Conservation (phyloP, 2,329 filamentous ascomycete species). For the Akanthomyces muscarius region DNA sequence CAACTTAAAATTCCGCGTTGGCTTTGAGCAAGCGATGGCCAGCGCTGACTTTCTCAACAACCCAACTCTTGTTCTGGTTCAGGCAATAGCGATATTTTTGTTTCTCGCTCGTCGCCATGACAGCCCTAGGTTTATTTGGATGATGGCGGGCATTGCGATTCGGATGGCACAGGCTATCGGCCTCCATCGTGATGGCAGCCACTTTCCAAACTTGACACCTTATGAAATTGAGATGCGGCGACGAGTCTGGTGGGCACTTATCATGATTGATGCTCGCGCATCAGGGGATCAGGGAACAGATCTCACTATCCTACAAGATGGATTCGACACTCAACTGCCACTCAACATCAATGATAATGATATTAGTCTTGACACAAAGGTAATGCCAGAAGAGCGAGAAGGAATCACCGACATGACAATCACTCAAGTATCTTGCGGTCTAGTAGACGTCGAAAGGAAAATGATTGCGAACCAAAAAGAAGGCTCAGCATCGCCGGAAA, state of each 20-base stretch:
- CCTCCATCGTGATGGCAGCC: conserved; percentile 53
- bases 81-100: conserved; percentile 59
- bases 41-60: conserved; percentile 58
- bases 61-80: conserved; percentile 55
- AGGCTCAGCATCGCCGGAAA: conserved; percentile 31
- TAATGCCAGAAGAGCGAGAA: conserved; percentile 43
- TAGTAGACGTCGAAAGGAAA: conserved; percentile 33
- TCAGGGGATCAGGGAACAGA: conserved; percentile 57
- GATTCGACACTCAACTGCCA: conserved; percentile 51
- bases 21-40: conserved; percentile 56
- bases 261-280: conserved; percentile 55
- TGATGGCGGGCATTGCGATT: conserved; percentile 59
- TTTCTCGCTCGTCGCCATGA: conserved; percentile 49
- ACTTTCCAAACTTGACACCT: conserved; percentile 47
- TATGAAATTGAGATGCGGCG: conserved; percentile 62
- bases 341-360: conserved; percentile 56
- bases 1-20: conserved; percentile 47
- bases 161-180: conserved; percentile 52
- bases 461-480: conserved; percentile 33
- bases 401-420: conserved; percentile 53
- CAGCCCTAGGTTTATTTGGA: conserved; percentile 55
- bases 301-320: conserved; percentile 41
- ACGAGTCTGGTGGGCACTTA: conserved; percentile 59
- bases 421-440: conserved; percentile 34
- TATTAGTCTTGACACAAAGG: conserved; percentile 43